Conservation (phyloP, 129 eudicot species). For the Flaveria bidentis region DNA sequence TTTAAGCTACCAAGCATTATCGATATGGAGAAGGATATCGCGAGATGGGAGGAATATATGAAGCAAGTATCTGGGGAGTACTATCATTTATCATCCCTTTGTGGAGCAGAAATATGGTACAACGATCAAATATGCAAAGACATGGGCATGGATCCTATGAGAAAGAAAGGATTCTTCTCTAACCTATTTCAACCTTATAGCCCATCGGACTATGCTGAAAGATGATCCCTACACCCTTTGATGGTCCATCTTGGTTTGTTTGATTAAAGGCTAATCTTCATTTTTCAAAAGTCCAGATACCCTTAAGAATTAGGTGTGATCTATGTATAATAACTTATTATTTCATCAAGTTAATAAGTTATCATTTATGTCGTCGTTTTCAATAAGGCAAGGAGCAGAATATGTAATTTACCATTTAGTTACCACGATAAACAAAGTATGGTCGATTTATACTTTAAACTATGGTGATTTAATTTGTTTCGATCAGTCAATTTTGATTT, state of each 20-base stretch:
- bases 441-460: too few species aligned
- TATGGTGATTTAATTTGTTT: too few species aligned
- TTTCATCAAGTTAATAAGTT: background rate
- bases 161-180: constrained; percentile 46
- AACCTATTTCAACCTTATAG: constrained; percentile 56
- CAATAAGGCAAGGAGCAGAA: background rate
- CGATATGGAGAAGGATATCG: constrained; percentile 61
- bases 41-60: constrained; percentile 48
- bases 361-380: background rate
- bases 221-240: background rate
- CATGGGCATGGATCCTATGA: constrained; percentile 46
- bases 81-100: constrained; percentile 43
- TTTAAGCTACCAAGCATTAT: constrained; percentile 52
- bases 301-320: background rate
- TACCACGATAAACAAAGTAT: background rate
- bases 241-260: background rate
- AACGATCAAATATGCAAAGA: constrained; percentile 61
- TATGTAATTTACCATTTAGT: background rate
- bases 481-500: too few species aligned
- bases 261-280: background rate
- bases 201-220: constrained; percentile 41
- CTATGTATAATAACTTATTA: background rate
- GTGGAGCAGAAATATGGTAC: constrained; percentile 52
- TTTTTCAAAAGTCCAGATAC: background rate
- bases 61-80: constrained; percentile 47